phyloP scores from a whole-genome alignment of 768 basidiomycete species.

The Mycena alexandri region DNA sequence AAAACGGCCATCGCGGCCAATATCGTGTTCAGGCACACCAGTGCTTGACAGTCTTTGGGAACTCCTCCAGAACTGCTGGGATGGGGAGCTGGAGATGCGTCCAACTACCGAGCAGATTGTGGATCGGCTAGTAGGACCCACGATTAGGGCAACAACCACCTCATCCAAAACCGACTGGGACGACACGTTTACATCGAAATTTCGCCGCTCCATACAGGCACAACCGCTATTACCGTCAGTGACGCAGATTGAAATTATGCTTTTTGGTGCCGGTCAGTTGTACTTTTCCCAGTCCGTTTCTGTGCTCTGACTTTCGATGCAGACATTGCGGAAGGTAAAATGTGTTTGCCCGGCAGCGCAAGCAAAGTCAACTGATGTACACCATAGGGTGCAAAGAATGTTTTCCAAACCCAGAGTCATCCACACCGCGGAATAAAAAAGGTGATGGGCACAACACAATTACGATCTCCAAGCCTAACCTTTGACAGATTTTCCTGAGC shows the following conservation, averaged over 20 bases:
- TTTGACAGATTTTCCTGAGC: background rate
- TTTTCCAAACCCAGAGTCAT: no score
- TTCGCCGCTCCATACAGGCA: slow-evolving; percentile 2
- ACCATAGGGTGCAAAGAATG: no score
- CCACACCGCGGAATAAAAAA: no score
- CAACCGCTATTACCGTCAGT: slow-evolving; percentile 14
- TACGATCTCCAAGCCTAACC: background rate
- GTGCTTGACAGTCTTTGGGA: slow-evolving; percentile 16
- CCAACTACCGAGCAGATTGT: slow-evolving; percentile 4
- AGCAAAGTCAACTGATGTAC: background rate
- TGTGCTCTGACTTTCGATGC: slow-evolving; percentile 2
- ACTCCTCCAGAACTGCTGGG: slow-evolving; percentile 18
- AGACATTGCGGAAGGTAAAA: background rate
- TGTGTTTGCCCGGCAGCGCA: background rate
- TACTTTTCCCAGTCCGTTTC: background rate
- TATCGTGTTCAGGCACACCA: no score
- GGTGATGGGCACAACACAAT: background rate
- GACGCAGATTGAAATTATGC: slow-evolving; percentile 2
- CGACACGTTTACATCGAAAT: no score
- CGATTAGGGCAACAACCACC: slow-evolving; percentile 24
- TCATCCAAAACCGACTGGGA: slow-evolving; percentile 17
- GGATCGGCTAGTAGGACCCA: background rate
- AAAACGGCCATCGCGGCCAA: background rate
- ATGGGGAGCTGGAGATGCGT: background rate
- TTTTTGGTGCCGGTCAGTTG: no score